A percentile compares a stretch with the other conserved stretches of the same genome.
These are phyloP conservation scores for Magnolia sinica DNA, from an alignment of 164 flowering plant species.

Conservation along the genomic window DNA sequence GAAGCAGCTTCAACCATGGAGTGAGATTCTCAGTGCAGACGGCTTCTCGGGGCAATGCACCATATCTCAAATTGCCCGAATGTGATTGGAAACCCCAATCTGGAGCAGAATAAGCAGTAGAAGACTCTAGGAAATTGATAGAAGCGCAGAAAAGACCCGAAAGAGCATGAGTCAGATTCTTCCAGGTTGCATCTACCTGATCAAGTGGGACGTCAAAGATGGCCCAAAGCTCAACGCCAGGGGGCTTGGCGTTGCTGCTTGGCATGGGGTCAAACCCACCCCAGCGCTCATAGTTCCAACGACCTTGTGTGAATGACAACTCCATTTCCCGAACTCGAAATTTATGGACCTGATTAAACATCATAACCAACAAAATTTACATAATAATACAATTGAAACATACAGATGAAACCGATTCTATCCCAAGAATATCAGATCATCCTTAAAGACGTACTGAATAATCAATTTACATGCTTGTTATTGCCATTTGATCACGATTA, in stretches of 20 bases:
- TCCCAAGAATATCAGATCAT: no score
- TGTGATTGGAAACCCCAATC: slow-evolving; percentile 52
- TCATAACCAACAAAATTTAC: slow-evolving; percentile 3
- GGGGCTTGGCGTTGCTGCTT: slow-evolving; percentile 87
- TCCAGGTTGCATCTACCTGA: slow-evolving; percentile 86
- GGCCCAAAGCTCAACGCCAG: slow-evolving; percentile 98
- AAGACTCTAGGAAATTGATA: slow-evolving; percentile 83
- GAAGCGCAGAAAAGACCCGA: slow-evolving; percentile 98
- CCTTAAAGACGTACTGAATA: no score
- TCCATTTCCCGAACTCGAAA: slow-evolving; percentile 84
- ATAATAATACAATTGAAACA: not conserved
- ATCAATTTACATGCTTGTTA: no score
- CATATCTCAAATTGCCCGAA: slow-evolving; percentile 70
- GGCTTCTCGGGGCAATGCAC: slow-evolving; percentile 95
- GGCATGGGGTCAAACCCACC: slow-evolving; percentile 90
- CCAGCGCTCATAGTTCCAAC: slow-evolving; percentile 95
- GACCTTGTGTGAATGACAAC: slow-evolving; percentile 93
- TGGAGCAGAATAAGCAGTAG: slow-evolving; percentile 76
- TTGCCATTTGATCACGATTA: no score
- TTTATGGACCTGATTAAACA: slow-evolving; percentile 64
- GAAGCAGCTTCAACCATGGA: slow-evolving; percentile 97
- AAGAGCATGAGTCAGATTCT: slow-evolving; percentile 83
- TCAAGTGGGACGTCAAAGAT: slow-evolving; percentile 74
- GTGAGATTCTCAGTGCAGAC: slow-evolving; percentile 98
- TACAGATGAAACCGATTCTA: no score